A percentile compares a stretch with the other conserved stretches of the same genome.
These are phyloP conservation scores for Crepidotus variabilis DNA, from an alignment of 768 basidiomycete species.

Conservation along the genomic window DNA sequence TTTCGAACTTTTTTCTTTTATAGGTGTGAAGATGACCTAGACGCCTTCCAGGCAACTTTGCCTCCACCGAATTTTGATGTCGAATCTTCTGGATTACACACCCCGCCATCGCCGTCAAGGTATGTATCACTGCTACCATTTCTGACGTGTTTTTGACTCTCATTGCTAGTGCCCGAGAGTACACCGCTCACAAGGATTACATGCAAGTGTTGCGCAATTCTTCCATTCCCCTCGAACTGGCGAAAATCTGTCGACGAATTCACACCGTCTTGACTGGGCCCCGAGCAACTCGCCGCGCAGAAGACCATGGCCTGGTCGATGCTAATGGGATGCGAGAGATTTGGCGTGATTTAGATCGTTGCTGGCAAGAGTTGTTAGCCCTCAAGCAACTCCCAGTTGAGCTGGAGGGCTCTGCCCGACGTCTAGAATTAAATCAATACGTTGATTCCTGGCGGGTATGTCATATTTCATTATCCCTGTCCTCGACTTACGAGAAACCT, in stretches of 20 bases:
- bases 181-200: slow-evolving; percentile 35
- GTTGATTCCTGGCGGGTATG: slow-evolving; percentile 85
- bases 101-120: slow-evolving; percentile 28
- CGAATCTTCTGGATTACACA: slow-evolving; percentile 24
- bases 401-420: slow-evolving; percentile 29
- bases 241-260: slow-evolving; percentile 72
- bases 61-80: slow-evolving; percentile 33
- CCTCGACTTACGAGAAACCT: slow-evolving; percentile 12
- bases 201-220: slow-evolving; percentile 57
- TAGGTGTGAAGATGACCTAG: slow-evolving; percentile 75
- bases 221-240: slow-evolving; percentile 69
- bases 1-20: neutral
- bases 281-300: slow-evolving; percentile 57
- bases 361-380: slow-evolving; percentile 80
- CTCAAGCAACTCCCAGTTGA: slow-evolving; percentile 38
- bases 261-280: slow-evolving; percentile 78
- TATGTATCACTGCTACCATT: slow-evolving; percentile 19
- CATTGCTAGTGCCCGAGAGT: slow-evolving; percentile 20
- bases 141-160: slow-evolving; percentile 7
- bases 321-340: slow-evolving; percentile 65
- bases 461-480: slow-evolving; percentile 9
- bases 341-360: slow-evolving; percentile 81
- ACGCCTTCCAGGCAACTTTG: slow-evolving; percentile 64
- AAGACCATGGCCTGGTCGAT: slow-evolving; percentile 53
- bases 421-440: slow-evolving; percentile 49